Base-by-base conservation (phyloP, 148 eudicot species). In the Silene uniflora region DNA sequence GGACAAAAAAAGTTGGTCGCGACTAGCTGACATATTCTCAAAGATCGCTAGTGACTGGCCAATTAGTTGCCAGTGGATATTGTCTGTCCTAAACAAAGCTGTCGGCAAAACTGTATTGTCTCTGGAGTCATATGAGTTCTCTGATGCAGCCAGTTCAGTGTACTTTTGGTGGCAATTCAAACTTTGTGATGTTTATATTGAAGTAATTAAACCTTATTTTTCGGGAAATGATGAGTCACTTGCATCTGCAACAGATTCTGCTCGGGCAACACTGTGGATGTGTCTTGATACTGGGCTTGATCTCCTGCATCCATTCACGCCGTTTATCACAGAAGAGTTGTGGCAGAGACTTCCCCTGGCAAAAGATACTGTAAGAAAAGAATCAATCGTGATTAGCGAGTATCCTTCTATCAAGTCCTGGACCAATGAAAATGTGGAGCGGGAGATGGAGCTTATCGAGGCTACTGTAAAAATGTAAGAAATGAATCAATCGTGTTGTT, bases 271-370 rank as follows among this genome's bases (percentile, higher is more conserved):
- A 7, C 78, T 94, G 69, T 94, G 97, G 96, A 76, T 92, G 60
- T 92, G 97, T 82, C 86, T 94, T 66, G 98, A 94, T 69, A 89
- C 86, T 59, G 98, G 98, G 46, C 84, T 94, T 56, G 80, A 89
- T 64, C 84, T 94, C 80, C 91, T 94, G 73, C 98, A 94, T 79
- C 97, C 96, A 13, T 92, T 94, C 73, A 94, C 92, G 98, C 98
- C 98, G 56, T 94, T 79, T 74, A 88, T 94, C 64, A 94, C 97
- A 0, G 97, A 94, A 87, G 98, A 94, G 79, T 72, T 94, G 73
- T 94, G 98, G 98, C 97, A 94, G 82, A 91, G 98, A 32, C 98
- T 94, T 74, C 98, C 98, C 55, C 85, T 86, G n/a, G 65, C 85
- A 16, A 81, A 24, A 68, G 89, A 81, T 85, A 76, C 76, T 78